These are phyloP conservation scores for Globisporangium nodosum DNA, from an alignment of 352 stramenopile species.

Conservation along the genomic window DNA sequence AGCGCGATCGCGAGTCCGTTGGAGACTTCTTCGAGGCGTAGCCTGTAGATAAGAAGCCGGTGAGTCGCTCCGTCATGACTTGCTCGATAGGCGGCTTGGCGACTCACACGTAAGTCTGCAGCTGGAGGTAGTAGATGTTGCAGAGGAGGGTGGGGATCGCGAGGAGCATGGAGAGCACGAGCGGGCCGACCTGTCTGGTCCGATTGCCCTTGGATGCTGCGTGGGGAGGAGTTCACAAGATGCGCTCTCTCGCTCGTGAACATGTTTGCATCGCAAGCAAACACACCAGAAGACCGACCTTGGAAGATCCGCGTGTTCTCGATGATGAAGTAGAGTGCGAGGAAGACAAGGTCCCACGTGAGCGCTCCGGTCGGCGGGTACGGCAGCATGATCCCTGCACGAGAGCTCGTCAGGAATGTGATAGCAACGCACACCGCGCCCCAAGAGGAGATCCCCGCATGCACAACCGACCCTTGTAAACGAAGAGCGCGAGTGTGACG, in stretches of 20 bases:
- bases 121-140: slow-evolving; percentile 67
- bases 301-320: slow-evolving; percentile 65
- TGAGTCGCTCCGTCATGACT: background rate
- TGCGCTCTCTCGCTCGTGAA: too few species aligned
- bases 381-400: slow-evolving; percentile 36
- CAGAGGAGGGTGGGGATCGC: slow-evolving; percentile 46
- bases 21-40: slow-evolving; percentile 54
- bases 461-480: slow-evolving; percentile 55
- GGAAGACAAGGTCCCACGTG: slow-evolving; percentile 54
- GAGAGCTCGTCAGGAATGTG: slow-evolving; percentile 1
- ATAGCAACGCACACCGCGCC: background rate
- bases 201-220: slow-evolving; percentile 82
- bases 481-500: slow-evolving; percentile 42
- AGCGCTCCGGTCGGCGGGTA: slow-evolving; percentile 44
- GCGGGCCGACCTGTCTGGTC: slow-evolving; percentile 49
- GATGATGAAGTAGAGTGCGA: slow-evolving; percentile 54
- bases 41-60: slow-evolving; percentile 14
- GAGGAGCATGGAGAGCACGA: slow-evolving; percentile 51
- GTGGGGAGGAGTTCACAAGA: background rate
- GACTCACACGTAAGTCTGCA: slow-evolving; percentile 76
- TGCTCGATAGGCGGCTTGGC: background rate
- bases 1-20: slow-evolving; percentile 60
- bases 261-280: background rate
- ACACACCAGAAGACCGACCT: slow-evolving; percentile 18
- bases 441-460: background rate